Evolutionary conservation across 1,139 yeast genomes (phyloP), one percentile per base, ranked within the genome.

Genomic region (Casaregolazyma lundiana): DNA sequence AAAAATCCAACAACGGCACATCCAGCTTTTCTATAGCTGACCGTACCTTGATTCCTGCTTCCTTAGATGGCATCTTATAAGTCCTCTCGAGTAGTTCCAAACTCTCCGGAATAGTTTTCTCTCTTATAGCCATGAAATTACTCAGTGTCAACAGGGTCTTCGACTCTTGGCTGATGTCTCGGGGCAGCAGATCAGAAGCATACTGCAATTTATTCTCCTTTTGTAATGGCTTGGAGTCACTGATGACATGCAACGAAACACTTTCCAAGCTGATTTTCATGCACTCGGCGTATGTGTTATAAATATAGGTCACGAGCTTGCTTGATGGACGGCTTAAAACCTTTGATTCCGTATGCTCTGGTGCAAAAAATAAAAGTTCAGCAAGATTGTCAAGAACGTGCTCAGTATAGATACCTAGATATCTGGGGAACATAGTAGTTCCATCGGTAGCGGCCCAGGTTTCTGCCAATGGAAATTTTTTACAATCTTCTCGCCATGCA

Each of bases 401-500:
- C 18, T 50, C 48, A 44, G 67, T 67, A 47, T 66, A 68, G n/a
- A 53, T 51, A 35, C 54, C 47, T 38, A 60, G 58, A 39, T 55
- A 55, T 8, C 45, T 47, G 4, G 65, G 69, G 16, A 61, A 44
- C 24, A 48, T 58, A 7, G 67, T 63, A 29, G 49, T 45, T 11
- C 48, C 47, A 9, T 51, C 50, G 1, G 59, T 51, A 6, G 46
- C 42, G 2, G 51, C 44, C 70, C 70, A 69, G 48, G 74, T 72
- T 54, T 78, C 82, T 17, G 76, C 52, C 15, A 62, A 57, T 38
- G 71, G 66, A 41, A 78, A 68, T 35, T 65, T 63, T 9, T 65
- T 61, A 32, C 77, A 66, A 51, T 78, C 84, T 46, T 72, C 68
- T 32, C 71, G 59, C 78, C 80, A 78, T 3, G 76, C 63, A 2